These are phyloP conservation scores for Cordyceps militaris DNA, from an alignment of 2,329 filamentous ascomycete genomes.

Conservation along the genomic window DNA sequence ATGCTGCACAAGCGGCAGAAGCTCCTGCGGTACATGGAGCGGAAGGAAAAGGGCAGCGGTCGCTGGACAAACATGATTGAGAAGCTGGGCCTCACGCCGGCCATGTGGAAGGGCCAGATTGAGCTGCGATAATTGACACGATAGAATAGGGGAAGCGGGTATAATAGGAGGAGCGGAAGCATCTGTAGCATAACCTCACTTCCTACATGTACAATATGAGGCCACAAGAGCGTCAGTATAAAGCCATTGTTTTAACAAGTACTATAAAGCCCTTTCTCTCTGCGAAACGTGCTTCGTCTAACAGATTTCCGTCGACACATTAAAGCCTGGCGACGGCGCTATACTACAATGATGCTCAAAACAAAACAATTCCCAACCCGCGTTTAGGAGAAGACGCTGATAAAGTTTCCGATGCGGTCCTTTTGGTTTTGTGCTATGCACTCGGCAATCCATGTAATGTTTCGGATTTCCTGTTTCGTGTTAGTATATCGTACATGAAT, in stretches of 20 bases:
- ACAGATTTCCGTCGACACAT: conserved; percentile 26
- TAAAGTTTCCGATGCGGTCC: conserved; percentile 97
- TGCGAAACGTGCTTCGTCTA: background rate
- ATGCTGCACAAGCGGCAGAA: conserved; percentile 87
- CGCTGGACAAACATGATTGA: conserved; percentile 82
- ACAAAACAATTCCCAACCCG: conserved; percentile 17
- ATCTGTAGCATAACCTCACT: conserved; percentile 38
- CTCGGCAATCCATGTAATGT: conserved; percentile 99
- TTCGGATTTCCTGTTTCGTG: conserved; percentile 77
- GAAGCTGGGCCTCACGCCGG: conserved; percentile 77
- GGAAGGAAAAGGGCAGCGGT: conserved; percentile 83
- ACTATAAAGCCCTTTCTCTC: background rate
- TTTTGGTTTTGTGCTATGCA: conserved; percentile 99
- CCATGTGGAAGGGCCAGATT: conserved; percentile 88
- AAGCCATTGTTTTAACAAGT: conserved; percentile 7
- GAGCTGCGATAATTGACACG: conserved; percentile 23
- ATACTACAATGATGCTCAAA: conserved; percentile 37
- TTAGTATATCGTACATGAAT: conserved; percentile 23
- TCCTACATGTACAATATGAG: conserved; percentile 45
- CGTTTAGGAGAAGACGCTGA: conserved; percentile 73
- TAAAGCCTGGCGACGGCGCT: conserved; percentile 29
- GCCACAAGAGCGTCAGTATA: conserved; percentile 12
- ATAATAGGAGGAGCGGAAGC: conserved; percentile 8
- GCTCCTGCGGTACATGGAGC: conserved; percentile 76
- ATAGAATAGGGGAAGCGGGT: conserved; percentile 15